Evolutionary conservation across 805 yeast genomes (phyloP), one percentile per base, ranked within the genome.

Genomic region (Priceomyces carsonii): DNA sequence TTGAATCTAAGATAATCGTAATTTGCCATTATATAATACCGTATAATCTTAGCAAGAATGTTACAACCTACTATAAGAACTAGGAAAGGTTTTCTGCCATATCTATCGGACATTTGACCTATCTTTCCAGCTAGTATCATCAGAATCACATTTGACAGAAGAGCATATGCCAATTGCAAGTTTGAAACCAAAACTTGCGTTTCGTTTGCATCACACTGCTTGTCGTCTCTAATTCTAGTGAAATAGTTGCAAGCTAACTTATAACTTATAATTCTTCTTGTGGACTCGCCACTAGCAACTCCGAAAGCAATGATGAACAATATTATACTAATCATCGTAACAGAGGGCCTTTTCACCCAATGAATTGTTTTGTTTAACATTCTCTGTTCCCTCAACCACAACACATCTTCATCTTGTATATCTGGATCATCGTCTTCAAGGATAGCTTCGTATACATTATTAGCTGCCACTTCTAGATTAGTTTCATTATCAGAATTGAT

Each of bases 311-410:
- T 56, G 4, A 74, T 27, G 24, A 77, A 66, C 2, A 72, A 28
- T 1, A 69, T 53, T 2, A 63, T 24, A 17, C 79, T 66, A 8
- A 82, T 51, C 59, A 77, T 63, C n/a, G 59, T 45, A 6, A 79
- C 57, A 3, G 82, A 71, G 0, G 90, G 90, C 27, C 82, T 62
- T 18, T 62, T 63, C 35, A 71, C 57, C 84, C 86, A 81, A 13
- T 66, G 65, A 18, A 75, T 36, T 3, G 61, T 39, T 40, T 60
- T 52, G 49, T 77, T 76, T 23, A 61, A 55, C 3, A 47, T 17
- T 28, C 80, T 61, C 34, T 73, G 74, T 41, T 79, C 81, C 10
- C 73, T 48, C 10, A 76, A 51, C 72, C 80, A 71, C 5, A 71
- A 53, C 6, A 65, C 62, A 36, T 74, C 79, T 26, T 66, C 73